phyloP scores from a whole-genome alignment of 495 filamentous ascomycete genomes.

The Pyrenula massariospora region DNA sequence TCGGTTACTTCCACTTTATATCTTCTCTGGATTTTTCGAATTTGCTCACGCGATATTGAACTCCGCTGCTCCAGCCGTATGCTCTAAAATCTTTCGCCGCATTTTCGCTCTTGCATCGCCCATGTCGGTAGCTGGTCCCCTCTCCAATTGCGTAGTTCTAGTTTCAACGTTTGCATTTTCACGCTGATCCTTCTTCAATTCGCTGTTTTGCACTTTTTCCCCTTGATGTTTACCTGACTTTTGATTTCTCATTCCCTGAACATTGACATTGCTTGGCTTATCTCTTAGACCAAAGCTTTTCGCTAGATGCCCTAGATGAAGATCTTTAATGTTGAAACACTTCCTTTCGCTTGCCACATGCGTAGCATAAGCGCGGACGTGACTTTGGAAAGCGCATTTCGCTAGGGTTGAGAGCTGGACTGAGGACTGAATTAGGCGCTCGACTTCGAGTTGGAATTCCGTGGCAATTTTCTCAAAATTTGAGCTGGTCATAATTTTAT shows the following conservation, averaged over 20 bases:
- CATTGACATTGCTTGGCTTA: conserved; percentile 73
- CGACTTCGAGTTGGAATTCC: conserved; percentile 64
- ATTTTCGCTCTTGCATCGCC: conserved; percentile 63
- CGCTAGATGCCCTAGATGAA: conserved; percentile 88
- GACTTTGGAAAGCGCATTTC: conserved; percentile 74
- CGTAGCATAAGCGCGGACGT: conserved; percentile 89
- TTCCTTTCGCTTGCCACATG: conserved; percentile 71
- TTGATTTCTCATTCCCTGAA: conserved; percentile 45
- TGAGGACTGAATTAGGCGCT: conserved; percentile 57
- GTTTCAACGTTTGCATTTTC: conserved; percentile 5
- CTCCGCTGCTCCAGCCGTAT: conserved; percentile 64
- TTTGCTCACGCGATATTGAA: conserved; percentile 67
- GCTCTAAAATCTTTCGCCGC: conserved; percentile 67
- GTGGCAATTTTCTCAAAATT: conserved; percentile 59
- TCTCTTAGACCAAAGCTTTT: conserved; percentile 88
- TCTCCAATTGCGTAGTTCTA: conserved; percentile 3
- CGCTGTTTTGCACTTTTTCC: conserved; percentile 19
- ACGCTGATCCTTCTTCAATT: conserved; percentile 26
- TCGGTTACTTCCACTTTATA: too few relatives aligned
- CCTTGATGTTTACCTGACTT: conserved; percentile 37
- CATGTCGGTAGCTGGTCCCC: conserved; percentile 25
- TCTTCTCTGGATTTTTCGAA: too few relatives aligned
- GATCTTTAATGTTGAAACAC: conserved; percentile 76
- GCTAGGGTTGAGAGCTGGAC: conserved; percentile 56
- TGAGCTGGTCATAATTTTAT: conserved; percentile 22